Base-by-base conservation (phyloP, 148 eudicot species). In the Camellia granthamiana region DNA sequence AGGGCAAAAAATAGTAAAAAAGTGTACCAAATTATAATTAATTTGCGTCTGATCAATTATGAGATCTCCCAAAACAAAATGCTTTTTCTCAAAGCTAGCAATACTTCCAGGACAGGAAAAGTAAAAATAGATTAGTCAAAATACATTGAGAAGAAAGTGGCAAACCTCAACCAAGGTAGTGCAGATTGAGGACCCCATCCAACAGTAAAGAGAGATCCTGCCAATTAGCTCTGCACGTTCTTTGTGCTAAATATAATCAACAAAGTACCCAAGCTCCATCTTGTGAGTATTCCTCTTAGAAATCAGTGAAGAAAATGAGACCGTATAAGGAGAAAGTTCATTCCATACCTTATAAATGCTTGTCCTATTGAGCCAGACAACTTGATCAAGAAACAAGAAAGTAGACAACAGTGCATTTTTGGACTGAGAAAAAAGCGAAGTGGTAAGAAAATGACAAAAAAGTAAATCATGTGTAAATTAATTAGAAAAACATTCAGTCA, bases 311-410 rank as follows among this genome's bases (percentile, higher is more conserved):
- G 47, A 78, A 23, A 70, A 54, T 61, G 54, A 60, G 60, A 76
- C 55, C 41, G 81, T 51, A 77, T 6, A 44, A 78, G 38, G 38
- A 38, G 12, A 47, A 49, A 79, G 41, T 60, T 18, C 18, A 47
- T 43, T 30, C 72, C 58, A 60, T 88, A 97, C 99, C 99, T 97
- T 88, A 80, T 94, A 97, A 78, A 97, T 90, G 85, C 99, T 98
- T 72, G 92, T 81, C 89, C 98, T 92, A 72, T 92, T 92, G 55
- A 97, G 98, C 98, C 98, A 97, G 76, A 97, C 98, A 82, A 97
- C 85, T 94, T 97, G 98, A 82, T 97, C 99, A 42, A 97, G 97
- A 84, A 97, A 92, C 90, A 97, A 86, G 89, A 94, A 97, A 69
- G 98, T 92, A n/a, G 98, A 97, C 80, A 97, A 55, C 60, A 97